Base-by-base conservation (phyloP, 768 basidiomycete genomes). In the Boletus rubropictus region DNA sequence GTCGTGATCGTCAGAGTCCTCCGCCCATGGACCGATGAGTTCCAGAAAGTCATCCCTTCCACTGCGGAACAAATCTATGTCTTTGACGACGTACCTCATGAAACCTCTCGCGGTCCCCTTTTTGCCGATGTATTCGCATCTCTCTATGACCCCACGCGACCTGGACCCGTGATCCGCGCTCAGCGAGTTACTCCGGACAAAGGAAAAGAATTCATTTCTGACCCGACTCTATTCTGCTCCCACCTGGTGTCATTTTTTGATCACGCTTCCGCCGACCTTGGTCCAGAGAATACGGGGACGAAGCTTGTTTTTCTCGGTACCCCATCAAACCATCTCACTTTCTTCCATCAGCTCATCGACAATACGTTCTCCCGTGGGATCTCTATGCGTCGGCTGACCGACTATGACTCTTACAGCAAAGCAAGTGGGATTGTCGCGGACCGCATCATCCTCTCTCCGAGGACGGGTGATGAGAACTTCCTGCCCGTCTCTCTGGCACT, bases 21-120 rank as follows among this genome's bases (percentile, higher is more conserved):
- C 43, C 80, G 87, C 39, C 88, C 92, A 20, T 93, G 92, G 92
- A 72, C 82, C 49, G 69, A 72, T 17, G 76, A 78, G n/a, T 72
- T 95, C 50, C 74, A 72, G 52, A 63, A 60, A 12, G 65, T 76
- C 21, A 59, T 94, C 28, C 91, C 91, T 6, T 42, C 71, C 6
- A 76, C 77, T 14, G 82, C 73, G 18, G 73, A 69, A 57, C 68
- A 66, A 21, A 69, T 94, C 7, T 76, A 89, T 56, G 84, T 94
- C 48, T 67, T 91, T 22, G 88, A 90, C 51, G 90, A 94, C 52
- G 85, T 88, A 10, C 78, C 83, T 3, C 75, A 77, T 39, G 65
- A 76, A 31, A 70, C 74, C 21, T 73, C 79, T 1, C 80, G 81
- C 55, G 86, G 88, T 1, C 69, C 69, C 12, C 72, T 93, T 18